Conservation (phyloP, 2,329 filamentous ascomycete genomes). For the Trichocomaceae sp. region DNA sequence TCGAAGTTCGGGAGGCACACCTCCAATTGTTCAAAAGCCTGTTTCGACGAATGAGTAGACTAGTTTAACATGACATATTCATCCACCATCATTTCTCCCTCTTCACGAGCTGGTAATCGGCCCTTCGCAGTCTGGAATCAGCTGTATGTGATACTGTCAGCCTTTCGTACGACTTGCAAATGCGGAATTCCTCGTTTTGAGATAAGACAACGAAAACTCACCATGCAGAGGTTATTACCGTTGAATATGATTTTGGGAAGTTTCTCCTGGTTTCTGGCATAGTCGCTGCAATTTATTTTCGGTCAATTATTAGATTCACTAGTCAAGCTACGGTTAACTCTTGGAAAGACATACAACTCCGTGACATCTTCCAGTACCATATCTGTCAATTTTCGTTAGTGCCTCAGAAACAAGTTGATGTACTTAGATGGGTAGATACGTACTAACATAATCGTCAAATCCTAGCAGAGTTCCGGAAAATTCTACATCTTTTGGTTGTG, state of each 20-base stretch:
- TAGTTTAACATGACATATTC: conserved; percentile 5
- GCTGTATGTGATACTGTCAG: conserved; percentile 41
- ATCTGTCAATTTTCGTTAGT: conserved; percentile 50
- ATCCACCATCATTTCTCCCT: conserved; percentile 1
- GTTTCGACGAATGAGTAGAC: conserved; percentile 38
- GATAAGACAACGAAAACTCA: conserved; percentile 39
- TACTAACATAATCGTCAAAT: conserved; percentile 99
- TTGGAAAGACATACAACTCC: conserved; percentile 62
- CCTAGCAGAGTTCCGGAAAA: conserved; percentile 91
- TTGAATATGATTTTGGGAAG: conserved; percentile 92
- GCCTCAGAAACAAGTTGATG: conserved; percentile 16
- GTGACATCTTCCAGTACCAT: conserved; percentile 98
- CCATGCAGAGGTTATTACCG: conserved; percentile 99
- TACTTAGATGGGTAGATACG: conserved; percentile 43
- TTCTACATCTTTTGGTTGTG: conserved; percentile 52
- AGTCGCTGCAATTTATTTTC: conserved; percentile 58
- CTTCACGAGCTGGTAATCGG: conserved; percentile 36
- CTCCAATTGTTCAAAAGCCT: conserved; percentile 55
- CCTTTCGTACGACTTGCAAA: conserved; percentile 1
- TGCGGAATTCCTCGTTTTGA: background rate
- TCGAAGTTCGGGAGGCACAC: conserved; percentile 58
- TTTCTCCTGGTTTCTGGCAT: conserved; percentile 78
- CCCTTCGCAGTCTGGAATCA: conserved; percentile 72
- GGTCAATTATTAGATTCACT: background rate
- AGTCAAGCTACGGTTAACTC: background rate